Percentiles rank a stretch among this genome's conserved stretches.
Evolutionary conservation across 2,329 filamentous ascomycete genomes (phyloP).

Genomic region (Neospermospora avenae): DNA sequence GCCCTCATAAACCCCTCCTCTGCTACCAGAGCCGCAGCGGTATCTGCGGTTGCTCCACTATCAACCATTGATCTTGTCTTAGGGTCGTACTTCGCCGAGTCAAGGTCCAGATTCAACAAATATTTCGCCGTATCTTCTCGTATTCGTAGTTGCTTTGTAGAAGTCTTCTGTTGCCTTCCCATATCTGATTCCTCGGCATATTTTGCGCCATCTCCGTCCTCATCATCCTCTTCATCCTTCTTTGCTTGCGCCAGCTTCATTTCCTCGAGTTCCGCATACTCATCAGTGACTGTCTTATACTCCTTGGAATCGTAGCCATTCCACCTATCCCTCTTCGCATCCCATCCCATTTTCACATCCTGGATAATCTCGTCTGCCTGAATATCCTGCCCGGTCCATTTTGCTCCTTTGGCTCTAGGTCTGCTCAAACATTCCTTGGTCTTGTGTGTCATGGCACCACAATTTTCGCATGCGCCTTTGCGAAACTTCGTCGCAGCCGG

Average conservation of each 20-base stretch:
- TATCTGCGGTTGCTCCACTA: constrained; percentile 74
- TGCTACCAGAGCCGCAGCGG: constrained; percentile 77
- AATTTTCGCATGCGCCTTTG: constrained; percentile 98
- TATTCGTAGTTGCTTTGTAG: constrained; percentile 84
- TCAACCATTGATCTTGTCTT: constrained; percentile 93
- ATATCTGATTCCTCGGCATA: constrained; percentile 97
- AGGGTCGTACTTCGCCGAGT: constrained; percentile 96
- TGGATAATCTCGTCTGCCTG: constrained; percentile 87
- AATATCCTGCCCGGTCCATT: constrained; percentile 89
- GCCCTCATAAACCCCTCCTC: constrained; percentile 90
- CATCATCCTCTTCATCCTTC: constrained; percentile 48
- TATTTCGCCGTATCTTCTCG: constrained; percentile 98
- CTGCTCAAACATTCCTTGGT: constrained; percentile 89
- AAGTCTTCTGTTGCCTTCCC: constrained; percentile 87
- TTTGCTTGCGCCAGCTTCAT: constrained; percentile 54
- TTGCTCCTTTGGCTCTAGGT: constrained; percentile 84
- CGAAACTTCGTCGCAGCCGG: constrained; percentile 94
- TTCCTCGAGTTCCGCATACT: constrained; percentile 83
- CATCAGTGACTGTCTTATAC: constrained; percentile 82
- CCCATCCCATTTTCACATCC: constrained; percentile 86
- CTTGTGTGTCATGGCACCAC: constrained; percentile 95
- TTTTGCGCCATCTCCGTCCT: constrained; percentile 60
- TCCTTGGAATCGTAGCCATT: constrained; percentile 93
- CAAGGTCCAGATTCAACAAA: constrained; percentile 87
- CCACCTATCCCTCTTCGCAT: constrained; percentile 96